Base-by-base conservation (phyloP, 2,329 filamentous ascomycete genomes). In the Colletotrichum sp. region DNA sequence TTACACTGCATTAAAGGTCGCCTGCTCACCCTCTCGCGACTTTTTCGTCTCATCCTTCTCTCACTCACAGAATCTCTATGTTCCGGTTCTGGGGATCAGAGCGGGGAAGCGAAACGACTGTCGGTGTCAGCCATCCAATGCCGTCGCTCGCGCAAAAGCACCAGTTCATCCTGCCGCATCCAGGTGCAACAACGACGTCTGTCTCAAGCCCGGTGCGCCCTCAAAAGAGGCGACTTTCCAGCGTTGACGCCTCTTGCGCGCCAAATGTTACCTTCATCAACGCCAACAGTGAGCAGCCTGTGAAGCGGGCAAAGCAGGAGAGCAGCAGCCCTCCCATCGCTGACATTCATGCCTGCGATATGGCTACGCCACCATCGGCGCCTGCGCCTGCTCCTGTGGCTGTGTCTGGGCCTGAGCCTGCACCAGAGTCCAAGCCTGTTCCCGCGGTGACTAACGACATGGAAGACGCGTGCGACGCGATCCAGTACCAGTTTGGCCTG, bases 401-500 rank as follows among this genome's bases (percentile, higher is more conserved):
- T 48, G 69, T 65, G 75, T 77, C 43, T 78, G 77, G 69, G 76
- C 52, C 68, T 28, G 38, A 26, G 34, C 69, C 52, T 78, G 77
- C 73, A 76, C 55, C 52, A 14, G 48, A 34, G 59, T 69, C 58
- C 78, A 77, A 74, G 76, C 52, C 74, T 36, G 48, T 63, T 36
- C 52, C 68, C 28, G 56, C 48, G 28, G 63, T 70, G 58, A 76
- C 79, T 58, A 75, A 81, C 77, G 81, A 86, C 78, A 77, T 90
- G 79, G 86, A 92, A 48, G 87, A 86, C 73, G 90, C 94, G 77
- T 92, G 92, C 81, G 93, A 96, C 79, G 90, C 90, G 43, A 94
- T 98, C 82, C 93, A 96, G 82, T 92, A 95, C 77, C 94, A 98
- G 85, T 94, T 98, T 84, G 95, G 96, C 81, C 91, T 97, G 78